Base-by-base conservation (phyloP, 805 yeast genomes). In the Candida verbasci region DNA sequence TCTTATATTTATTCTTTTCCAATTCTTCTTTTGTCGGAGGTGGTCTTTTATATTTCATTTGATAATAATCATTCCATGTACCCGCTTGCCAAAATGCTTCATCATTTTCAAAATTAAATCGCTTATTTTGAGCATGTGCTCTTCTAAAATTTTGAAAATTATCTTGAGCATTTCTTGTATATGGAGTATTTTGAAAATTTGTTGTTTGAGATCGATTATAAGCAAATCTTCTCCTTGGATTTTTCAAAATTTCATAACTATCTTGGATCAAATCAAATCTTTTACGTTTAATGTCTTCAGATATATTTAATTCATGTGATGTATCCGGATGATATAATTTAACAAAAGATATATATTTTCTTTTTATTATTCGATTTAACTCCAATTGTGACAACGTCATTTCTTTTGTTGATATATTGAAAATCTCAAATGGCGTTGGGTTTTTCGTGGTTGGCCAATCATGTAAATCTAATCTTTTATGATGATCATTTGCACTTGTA, bases 291-390 rank as follows among this genome's bases (percentile, higher is more conserved):
- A 46, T 53, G 10, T 54, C 60, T 5, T 37, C 46, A 3, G 59
- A 54, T 17, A 74, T 53, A 4, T 43, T 40, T 12, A 41, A n/a
- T 4, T 29, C 27, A 17, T 31, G 39, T 12, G 38, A 25, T 3
- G 72, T 53, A 52, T 88, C 97, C 0, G 97, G 96, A 53, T 88
- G 96, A 48, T 88, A 88, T 8, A 79, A 52, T 55, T 83, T 85
- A 9, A 88, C 88, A 31, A 49, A 61, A 34, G 57, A 57, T 34
- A 52, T 46, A 45, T 67, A 65, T 17, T 43, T 57, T 4, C 44
- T 21, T 39, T 62, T 62, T 18, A 67, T 42, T 6, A 77, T 62
- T 36, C 73, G 66, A 45, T 72, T 75, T 49, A 81, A 83, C 30
- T 70, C 70, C 17, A 59, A 44, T 41, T 75, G 75, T 34, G 81